Evolutionary conservation across 495 filamentous ascomycete genomes (phyloP).

Genomic region (Terfezia claveryi): DNA sequence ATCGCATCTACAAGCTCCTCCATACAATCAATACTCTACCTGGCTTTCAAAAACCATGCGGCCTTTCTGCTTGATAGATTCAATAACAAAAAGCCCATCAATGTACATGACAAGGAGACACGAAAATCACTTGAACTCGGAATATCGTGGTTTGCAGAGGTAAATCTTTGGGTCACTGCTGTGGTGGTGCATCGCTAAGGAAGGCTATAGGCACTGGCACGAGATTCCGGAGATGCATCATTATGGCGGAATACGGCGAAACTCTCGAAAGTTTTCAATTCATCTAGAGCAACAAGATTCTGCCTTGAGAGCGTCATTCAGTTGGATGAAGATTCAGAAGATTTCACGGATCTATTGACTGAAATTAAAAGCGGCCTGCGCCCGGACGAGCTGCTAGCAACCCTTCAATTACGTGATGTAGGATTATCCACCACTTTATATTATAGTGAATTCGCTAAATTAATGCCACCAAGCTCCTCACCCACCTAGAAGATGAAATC

Average conservation of each 20-base stretch:
- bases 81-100: slow-evolving; percentile 22
- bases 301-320: slow-evolving; percentile 47
- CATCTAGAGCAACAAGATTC: slow-evolving; percentile 55
- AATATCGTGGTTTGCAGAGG: slow-evolving; percentile 16
- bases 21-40: slow-evolving; percentile 68
- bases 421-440: background rate
- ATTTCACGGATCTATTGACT: slow-evolving; percentile 51
- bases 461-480: slow-evolving; percentile 18
- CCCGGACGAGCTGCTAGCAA: slow-evolving; percentile 58
- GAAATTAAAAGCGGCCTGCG: slow-evolving; percentile 23
- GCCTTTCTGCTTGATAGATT: slow-evolving; percentile 67
- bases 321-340: slow-evolving; percentile 31
- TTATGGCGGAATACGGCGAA: slow-evolving; percentile 78
- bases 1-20: slow-evolving; percentile 19
- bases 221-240: slow-evolving; percentile 79
- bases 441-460: no score
- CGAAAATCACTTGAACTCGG: slow-evolving; percentile 10
- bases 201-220: slow-evolving; percentile 53
- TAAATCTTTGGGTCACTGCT: background rate
- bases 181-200: no score
- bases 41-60: slow-evolving; percentile 87
- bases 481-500: slow-evolving; percentile 46
- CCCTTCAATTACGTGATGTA: slow-evolving; percentile 48
- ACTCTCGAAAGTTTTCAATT: slow-evolving; percentile 52
- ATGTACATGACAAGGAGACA: slow-evolving; percentile 13